Evolutionary conservation across 2,329 filamentous ascomycete genomes (phyloP).

Genomic region (Nannizziopsis barbatae): DNA sequence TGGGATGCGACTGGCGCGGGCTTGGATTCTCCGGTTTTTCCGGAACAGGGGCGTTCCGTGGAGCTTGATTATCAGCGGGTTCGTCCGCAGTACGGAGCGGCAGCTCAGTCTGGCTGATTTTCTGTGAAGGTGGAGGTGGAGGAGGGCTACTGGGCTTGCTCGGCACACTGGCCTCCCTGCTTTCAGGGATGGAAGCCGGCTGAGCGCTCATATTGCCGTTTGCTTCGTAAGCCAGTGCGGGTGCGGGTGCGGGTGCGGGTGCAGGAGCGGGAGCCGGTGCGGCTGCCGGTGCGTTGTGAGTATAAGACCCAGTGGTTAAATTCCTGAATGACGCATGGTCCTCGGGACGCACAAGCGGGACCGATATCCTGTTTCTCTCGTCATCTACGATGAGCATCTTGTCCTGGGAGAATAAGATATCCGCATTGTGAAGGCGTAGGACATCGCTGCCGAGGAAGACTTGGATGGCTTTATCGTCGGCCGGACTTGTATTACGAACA

Average conservation of each 20-base stretch:
- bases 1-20: constrained; percentile 15
- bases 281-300: no score
- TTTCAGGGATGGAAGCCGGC: neutral
- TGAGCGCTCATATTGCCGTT: constrained; percentile 3
- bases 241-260: constrained; percentile 20
- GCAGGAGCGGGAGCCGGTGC: no score
- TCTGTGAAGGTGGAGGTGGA: constrained; percentile 20
- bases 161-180: constrained; percentile 4
- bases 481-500: constrained; percentile 46
- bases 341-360: constrained; percentile 87
- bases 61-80: constrained; percentile 18
- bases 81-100: constrained; percentile 21
- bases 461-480: constrained; percentile 51
- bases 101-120: constrained; percentile 20
- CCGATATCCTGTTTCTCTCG: constrained; percentile 72
- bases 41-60: constrained; percentile 13
- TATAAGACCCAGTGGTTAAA: constrained; percentile 47
- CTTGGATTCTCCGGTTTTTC: constrained; percentile 15
- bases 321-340: constrained; percentile 70
- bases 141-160: constrained; percentile 11
- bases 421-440: constrained; percentile 73
- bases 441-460: constrained; percentile 86
- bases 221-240: constrained; percentile 5
- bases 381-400: constrained; percentile 78
- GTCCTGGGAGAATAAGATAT: constrained; percentile 85